A percentile compares a stretch with the other conserved stretches of the same genome.
Conservation (phyloP, 2,329 filamentous ascomycete species). For the Penicillium sp. region DNA sequence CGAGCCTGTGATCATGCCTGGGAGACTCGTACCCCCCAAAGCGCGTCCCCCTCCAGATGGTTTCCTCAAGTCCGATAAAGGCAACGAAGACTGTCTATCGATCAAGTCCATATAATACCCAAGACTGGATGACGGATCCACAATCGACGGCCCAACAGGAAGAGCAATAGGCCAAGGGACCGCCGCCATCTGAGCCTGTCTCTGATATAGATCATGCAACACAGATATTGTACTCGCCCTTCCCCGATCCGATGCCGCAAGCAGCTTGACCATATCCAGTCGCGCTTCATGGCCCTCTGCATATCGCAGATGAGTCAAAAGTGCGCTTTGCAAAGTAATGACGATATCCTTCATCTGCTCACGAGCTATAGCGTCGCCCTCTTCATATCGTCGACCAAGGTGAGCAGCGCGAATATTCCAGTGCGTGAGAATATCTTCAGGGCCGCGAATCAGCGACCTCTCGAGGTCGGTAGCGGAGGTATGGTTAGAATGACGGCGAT, state of each 20-base stretch:
- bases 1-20: neutral
- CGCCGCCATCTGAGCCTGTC: slow-evolving; percentile 20
- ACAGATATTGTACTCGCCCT: slow-evolving; percentile 36
- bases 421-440: slow-evolving; percentile 34
- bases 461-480: slow-evolving; percentile 29
- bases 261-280: slow-evolving; percentile 32
- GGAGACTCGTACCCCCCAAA: neutral
- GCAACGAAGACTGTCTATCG: neutral
- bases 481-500: slow-evolving; percentile 17
- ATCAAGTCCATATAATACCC: slow-evolving; percentile 3
- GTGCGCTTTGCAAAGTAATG: slow-evolving; percentile 35
- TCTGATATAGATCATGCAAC: slow-evolving; percentile 20
- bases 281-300: slow-evolving; percentile 24
- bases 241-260: slow-evolving; percentile 36
- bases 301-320: slow-evolving; percentile 33
- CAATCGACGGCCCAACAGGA: neutral
- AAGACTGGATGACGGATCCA: slow-evolving; percentile 3
- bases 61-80: neutral
- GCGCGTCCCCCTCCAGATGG: neutral
- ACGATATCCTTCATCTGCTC: slow-evolving; percentile 42
- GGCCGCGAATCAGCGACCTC: slow-evolving; percentile 35
- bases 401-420: slow-evolving; percentile 35
- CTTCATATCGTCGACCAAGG: slow-evolving; percentile 35
- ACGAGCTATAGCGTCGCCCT: slow-evolving; percentile 37
- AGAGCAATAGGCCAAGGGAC: slow-evolving; percentile 6